phyloP scores from a whole-genome alignment of 2,329 filamentous ascomycete species.

The Trichoderma semiorbis region DNA sequence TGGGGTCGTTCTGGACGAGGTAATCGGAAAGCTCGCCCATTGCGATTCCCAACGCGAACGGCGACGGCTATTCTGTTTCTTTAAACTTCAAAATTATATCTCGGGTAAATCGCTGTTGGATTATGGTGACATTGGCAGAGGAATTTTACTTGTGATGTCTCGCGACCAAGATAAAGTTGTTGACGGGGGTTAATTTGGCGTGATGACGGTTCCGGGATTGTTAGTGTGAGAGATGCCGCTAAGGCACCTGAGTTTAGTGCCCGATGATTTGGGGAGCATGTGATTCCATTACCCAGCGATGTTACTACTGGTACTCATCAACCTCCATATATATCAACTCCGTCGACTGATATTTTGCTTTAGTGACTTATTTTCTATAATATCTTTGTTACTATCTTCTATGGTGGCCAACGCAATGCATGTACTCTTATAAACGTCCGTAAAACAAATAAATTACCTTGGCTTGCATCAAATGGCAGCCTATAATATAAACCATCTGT shows the following conservation, averaged over 20 bases:
- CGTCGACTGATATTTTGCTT: not conserved
- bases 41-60: not conserved
- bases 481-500: not conserved
- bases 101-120: not conserved
- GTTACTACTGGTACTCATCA: not conserved
- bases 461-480: not conserved
- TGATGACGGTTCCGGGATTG: not conserved
- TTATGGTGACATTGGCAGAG: not conserved
- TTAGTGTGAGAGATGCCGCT: not conserved
- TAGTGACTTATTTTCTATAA: not conserved
- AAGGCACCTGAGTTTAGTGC: constrained; percentile 7
- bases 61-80: not conserved
- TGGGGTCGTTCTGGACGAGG: constrained; percentile 57
- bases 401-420: not conserved
- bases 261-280: not conserved
- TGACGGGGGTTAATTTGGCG: not conserved
- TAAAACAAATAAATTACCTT: not conserved
- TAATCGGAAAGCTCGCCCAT: constrained; percentile 70
- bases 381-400: too few relatives aligned
- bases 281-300: not conserved
- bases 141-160: not conserved
- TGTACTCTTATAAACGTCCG: not conserved
- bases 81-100: not conserved
- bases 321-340: not conserved
- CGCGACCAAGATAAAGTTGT: not conserved